Evolutionary conservation across 2,329 filamentous ascomycete genomes (phyloP).

Genomic region (Phyllosticta paracitricarpa): DNA sequence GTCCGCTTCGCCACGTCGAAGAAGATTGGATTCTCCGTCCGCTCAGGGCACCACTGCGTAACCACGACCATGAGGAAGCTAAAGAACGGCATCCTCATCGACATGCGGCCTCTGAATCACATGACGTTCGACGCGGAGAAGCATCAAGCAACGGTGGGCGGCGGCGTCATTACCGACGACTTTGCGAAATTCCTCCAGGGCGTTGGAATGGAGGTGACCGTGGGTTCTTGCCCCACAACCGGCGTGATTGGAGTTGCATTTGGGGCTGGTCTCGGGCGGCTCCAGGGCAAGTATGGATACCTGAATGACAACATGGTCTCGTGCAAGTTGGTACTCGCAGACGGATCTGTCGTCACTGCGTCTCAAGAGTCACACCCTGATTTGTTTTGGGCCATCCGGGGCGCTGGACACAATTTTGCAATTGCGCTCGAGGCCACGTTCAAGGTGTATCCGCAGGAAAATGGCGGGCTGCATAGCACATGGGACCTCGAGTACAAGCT

Average conservation of each 20-base stretch:
- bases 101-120: background rate
- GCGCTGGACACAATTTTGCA: slow-evolving; percentile 39
- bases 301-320: background rate
- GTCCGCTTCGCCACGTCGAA: background rate
- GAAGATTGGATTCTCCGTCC: background rate
- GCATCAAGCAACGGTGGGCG: background rate
- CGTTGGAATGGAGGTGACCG: background rate
- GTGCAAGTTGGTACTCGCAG: slow-evolving; percentile 31
- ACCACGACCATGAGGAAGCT: background rate
- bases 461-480: background rate
- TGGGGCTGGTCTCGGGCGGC: background rate
- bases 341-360: slow-evolving; percentile 28
- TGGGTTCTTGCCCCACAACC: background rate
- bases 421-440: slow-evolving; percentile 18
- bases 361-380: slow-evolving; percentile 37
- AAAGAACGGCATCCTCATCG: background rate
- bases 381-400: slow-evolving; percentile 40
- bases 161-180: background rate
- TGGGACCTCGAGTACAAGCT: background rate
- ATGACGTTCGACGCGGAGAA: background rate
- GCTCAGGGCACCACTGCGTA: slow-evolving; percentile 6
- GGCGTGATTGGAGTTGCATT: background rate
- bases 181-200: background rate
- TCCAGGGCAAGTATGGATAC: slow-evolving; percentile 1
- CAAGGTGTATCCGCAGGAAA: background rate